Base-by-base conservation (phyloP, 768 basidiomycete genomes). In the Hygrocybe punicea region DNA sequence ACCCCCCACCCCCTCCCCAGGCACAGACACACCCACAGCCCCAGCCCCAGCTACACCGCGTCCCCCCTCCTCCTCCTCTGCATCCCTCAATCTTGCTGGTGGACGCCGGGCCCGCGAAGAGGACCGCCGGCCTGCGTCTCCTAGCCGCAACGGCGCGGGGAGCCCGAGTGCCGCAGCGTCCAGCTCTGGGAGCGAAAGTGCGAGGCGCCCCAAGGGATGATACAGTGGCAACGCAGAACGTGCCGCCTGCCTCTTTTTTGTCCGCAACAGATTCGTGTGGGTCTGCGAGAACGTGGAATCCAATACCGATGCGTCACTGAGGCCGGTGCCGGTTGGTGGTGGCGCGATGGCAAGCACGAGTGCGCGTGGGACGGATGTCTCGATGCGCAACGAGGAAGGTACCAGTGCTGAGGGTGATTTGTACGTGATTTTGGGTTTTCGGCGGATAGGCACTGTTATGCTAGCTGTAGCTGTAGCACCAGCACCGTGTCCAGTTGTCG, bases 171-270 rank as follows among this genome's bases (percentile, higher is more conserved):
- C 64, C 16, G 75, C 69, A 7, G 85, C 81, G 65, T 86, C 82
- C 48, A 88, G 78, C 55, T 81, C 81, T 3, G 85, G 85, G 54
- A 86, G 77, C 6, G 86, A 87, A 64, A 81, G 76, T 37, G 86
- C 86, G 37, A 88, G 75, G 9, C 69, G 67, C 2, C 85, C 86
- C 33, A 83, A 71, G 24, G 87, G 87, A 65, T 88, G 87, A 64
- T 88, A 88, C 45, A 89, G 69, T 19, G 87, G 85, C 37, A 88
- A 74, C 24, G 78, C 73, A 4, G 78, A 73, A 7, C 61, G 65
- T 61, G 73, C 70, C 53, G 69, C 63, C 57, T 65, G 63, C 44
- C 25, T 37, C 54, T 45, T 48, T 34, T 33, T 17, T 25, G 3
- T 25, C 25, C n/a, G 24, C 29, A 14, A n/a, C 5, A 4, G 23